Evolutionary conservation across 75 land plant species (phyloP).

Genomic region (Sequoia sempervirens): DNA sequence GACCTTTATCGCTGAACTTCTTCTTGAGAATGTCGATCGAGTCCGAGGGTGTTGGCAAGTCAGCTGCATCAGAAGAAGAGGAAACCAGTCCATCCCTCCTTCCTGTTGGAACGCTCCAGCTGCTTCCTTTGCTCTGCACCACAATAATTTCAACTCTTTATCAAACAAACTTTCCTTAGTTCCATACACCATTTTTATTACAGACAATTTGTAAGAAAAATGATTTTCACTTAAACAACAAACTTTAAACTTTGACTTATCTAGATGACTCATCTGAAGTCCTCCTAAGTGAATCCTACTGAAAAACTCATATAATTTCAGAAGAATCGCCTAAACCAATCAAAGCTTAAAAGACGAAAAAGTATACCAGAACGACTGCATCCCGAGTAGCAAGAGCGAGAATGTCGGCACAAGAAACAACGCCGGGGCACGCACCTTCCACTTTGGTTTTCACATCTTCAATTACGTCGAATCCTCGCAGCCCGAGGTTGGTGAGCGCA

Average conservation of each 20-base stretch:
- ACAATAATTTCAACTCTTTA: background rate
- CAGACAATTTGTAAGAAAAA: too few relatives aligned
- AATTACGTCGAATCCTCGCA: constrained; percentile 71
- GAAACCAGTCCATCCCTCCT: constrained; percentile 52
- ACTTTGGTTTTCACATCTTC: constrained; percentile 57
- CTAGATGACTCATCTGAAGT: too few relatives aligned
- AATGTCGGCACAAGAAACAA: constrained; percentile 80
- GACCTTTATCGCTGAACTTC: constrained; percentile 32
- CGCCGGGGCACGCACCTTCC: constrained; percentile 62
- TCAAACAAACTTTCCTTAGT: background rate
- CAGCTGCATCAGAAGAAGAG: constrained; percentile 24
- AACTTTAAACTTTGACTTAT: too few relatives aligned
- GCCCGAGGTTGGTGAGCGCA: constrained; percentile 34
- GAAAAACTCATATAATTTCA: too few relatives aligned
- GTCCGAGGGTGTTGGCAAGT: constrained; percentile 24
- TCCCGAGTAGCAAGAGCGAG: constrained; percentile 77
- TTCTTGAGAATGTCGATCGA: constrained; percentile 21
- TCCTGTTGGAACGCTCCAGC: constrained; percentile 41
- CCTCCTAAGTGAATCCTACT: too few relatives aligned
- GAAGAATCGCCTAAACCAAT: too few relatives aligned
- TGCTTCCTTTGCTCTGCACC: constrained; percentile 33
- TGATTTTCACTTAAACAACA: too few relatives aligned
- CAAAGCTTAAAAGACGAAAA: too few relatives aligned
- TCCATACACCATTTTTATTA: too few relatives aligned
- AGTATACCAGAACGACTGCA: constrained; percentile 46